phyloP scores from a whole-genome alignment of 2,329 filamentous ascomycete genomes.

The Apiospora phragmitis region DNA sequence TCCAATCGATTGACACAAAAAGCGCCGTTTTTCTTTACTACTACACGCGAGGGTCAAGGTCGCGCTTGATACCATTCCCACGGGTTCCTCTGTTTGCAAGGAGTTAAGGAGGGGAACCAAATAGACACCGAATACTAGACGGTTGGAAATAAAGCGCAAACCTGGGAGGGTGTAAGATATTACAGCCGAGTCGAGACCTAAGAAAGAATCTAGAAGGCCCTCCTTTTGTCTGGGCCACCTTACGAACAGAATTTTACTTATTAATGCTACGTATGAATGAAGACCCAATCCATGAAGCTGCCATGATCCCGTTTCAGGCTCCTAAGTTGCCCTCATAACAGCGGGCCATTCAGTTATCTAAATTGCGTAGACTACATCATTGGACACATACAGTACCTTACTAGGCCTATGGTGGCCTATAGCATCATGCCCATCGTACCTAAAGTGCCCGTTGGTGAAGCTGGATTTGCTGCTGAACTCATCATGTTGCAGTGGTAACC shows the following conservation, averaged over 20 bases:
- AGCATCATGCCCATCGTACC: neutral
- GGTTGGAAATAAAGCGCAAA: conserved; percentile 12
- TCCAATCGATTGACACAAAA: neutral
- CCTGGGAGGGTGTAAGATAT: neutral
- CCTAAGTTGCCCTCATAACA: neutral
- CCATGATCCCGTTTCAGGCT: neutral
- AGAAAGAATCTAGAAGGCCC: neutral
- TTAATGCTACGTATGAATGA: neutral
- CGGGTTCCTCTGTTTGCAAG: conserved; percentile 10
- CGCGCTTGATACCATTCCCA: conserved; percentile 13
- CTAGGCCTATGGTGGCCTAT: neutral
- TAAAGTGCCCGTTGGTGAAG: neutral
- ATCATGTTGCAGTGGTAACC: neutral
- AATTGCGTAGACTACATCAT: neutral
- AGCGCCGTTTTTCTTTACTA: conserved; percentile 9
- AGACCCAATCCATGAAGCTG: neutral
- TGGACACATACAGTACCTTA: neutral
- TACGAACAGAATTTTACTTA: neutral
- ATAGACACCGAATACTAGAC: conserved; percentile 14
- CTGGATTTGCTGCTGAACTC: neutral
- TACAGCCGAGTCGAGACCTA: neutral
- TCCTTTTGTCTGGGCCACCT: neutral
- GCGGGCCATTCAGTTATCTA: neutral
- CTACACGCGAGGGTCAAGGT: conserved; percentile 10
- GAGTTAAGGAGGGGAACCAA: conserved; percentile 12